Evolutionary conservation across 2,329 filamentous ascomycete species (phyloP), one percentile per base, ranked within the genome.

Genomic region (Sclerotinia subarctica): DNA sequence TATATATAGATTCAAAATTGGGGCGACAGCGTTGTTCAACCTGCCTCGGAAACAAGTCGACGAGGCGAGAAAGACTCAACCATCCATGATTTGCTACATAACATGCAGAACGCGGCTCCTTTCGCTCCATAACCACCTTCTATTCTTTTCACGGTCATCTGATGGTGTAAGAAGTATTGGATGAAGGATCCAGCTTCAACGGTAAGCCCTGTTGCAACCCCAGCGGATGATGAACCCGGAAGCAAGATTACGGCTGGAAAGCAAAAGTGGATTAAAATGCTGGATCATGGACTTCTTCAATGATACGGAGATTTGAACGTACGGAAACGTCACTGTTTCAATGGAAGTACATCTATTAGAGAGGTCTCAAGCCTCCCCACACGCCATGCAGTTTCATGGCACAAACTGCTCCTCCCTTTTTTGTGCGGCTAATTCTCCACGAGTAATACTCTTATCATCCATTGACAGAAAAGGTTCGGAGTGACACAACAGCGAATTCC

Each of bases 1-100:
- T 67, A 67, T 62, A 49, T 67, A 62, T 67, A 67, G 64, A 67
- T 35, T 62, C 35, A 52, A 62, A 64, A 15, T 62, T 62, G 54
- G 56, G 56, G 58, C 64, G 56, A 67, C 47, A 60, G 46, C 46
- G 65, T 60, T 63, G 47, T 67, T 67, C 65, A 63, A 56, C 65
- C 56, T 38, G 54, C 32, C 44, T 21, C 19, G 29, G 44, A 59
- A 42, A 38, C 44, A 42, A 57, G 32, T 51, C 35, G 17, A 44
- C 32, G 35, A 52, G 47, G 47, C 46, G 15, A 62, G 51, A 47
- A 32, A 38, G 35, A 19, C 8, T 62, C 35, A 26, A 62, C 35
- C 52, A 53, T 24, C 47, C 47, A 60, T 67, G 35, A 21, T 29
- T 19, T 67, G 21, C 29, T 62, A 44, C 46, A 67, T 67, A 42